phyloP scores from a whole-genome alignment of 306 rosid genomes.

The Argentina anserina region DNA sequence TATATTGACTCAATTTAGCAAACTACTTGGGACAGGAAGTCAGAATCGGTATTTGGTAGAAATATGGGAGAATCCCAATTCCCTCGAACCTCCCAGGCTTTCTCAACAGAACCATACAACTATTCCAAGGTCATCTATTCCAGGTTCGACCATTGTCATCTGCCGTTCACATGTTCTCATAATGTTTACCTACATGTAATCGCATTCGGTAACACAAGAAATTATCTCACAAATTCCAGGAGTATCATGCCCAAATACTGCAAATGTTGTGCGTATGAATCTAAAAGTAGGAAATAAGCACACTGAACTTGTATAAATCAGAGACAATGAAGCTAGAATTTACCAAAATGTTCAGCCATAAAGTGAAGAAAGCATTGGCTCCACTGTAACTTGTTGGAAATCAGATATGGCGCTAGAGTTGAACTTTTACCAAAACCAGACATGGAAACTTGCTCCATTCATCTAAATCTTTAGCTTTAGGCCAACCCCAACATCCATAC shows the following conservation, averaged over 20 bases:
- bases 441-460: background rate
- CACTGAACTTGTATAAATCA: background rate
- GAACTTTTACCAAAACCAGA: background rate
- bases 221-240: background rate
- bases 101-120: background rate
- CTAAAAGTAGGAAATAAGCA: background rate
- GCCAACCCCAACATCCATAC: background rate
- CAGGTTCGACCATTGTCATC: background rate
- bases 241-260: background rate
- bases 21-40: background rate
- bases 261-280: background rate
- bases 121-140: background rate
- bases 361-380: too few species aligned
- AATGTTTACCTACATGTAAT: too few species aligned
- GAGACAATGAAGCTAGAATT: background rate
- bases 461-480: background rate
- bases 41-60: background rate
- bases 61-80: background rate
- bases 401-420: too few species aligned
- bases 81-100: background rate
- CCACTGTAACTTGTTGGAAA: too few species aligned
- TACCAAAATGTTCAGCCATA: too few species aligned
- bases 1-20: too few species aligned
- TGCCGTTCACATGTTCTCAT: background rate
- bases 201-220: background rate